Evolutionary conservation across 2,329 filamentous ascomycete species (phyloP), one percentile per base, ranked within the genome.

Genomic region (Dothideomycetes sp.): DNA sequence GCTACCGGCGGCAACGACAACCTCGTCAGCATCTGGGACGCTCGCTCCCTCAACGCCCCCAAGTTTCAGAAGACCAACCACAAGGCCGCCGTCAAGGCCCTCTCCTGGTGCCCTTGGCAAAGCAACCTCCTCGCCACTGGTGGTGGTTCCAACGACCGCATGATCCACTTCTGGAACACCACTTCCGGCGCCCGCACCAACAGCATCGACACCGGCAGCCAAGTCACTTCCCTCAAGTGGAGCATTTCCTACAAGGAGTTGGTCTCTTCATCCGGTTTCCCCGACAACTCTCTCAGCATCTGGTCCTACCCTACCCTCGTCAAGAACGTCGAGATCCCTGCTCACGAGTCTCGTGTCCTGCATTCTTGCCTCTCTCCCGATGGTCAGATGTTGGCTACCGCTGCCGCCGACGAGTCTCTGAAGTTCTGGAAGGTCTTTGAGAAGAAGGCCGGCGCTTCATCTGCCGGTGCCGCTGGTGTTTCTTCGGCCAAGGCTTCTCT

Each of bases 381-480:
- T 57, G 91, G 91, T 38, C 91, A 98, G 70, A 94, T 95, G 79
- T 77, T 98, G 42, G 91, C 91, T 36, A 98, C 91, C 37, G 89
- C 91, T 46, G 84, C 89, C 53, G 88, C 89, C 25, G 91, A 98
- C 56, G 91, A 98, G 73, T 89, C 82, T 59, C 74, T 98, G 64
- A 98, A 98, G 71, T 98, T 98, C 74, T 98, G 91, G 91, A 98
- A 98, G 79, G 75, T 98, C 54, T 98, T 98, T 58, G 91, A 98
- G 75, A 95, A 94, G 77, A 96, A 95, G 77, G 72, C 88, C 13
- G 87, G 86, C 45, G 69, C 75, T 46, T 75, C 80, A 37, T 75
- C 78, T 34, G 70, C 79, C 41, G 73, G 76, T 46, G 72, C 75
- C 52, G 74, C 80, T 44, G 79, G 78, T 48, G 70, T 82, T 45